These are phyloP conservation scores for Ceratocystis lukuohia DNA, from an alignment of 2,329 filamentous ascomycete species.

Conservation along the genomic window DNA sequence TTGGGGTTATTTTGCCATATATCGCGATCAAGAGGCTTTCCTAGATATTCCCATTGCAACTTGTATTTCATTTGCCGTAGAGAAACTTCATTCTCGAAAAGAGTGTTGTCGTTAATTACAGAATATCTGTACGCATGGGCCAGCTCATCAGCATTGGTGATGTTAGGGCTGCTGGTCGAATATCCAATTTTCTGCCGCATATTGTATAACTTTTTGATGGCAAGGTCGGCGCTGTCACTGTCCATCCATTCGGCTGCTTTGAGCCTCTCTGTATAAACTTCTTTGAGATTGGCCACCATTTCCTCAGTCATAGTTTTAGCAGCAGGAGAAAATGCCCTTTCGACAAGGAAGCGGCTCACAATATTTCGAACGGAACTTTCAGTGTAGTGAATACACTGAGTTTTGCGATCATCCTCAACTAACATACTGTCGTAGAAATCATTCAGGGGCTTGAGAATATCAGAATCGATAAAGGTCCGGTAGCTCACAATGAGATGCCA, in stretches of 20 bases:
- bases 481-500: slow-evolving; percentile 49
- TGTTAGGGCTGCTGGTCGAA: slow-evolving; percentile 47
- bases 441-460: slow-evolving; percentile 44
- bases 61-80: slow-evolving; percentile 36
- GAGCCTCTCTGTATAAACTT: slow-evolving; percentile 48
- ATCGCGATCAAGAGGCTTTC: slow-evolving; percentile 46
- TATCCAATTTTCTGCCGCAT: slow-evolving; percentile 58
- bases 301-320: slow-evolving; percentile 54
- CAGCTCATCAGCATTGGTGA: slow-evolving; percentile 43
- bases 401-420: slow-evolving; percentile 51
- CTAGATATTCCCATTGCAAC: slow-evolving; percentile 43
- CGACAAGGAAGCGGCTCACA: slow-evolving; percentile 56
- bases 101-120: slow-evolving; percentile 36
- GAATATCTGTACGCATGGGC: slow-evolving; percentile 43
- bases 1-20: slow-evolving; percentile 48
- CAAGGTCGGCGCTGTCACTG: slow-evolving; percentile 42
- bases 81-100: slow-evolving; percentile 45
- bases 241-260: slow-evolving; percentile 51
- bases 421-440: slow-evolving; percentile 46
- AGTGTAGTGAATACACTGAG: slow-evolving; percentile 46
- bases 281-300: slow-evolving; percentile 58
- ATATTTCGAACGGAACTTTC: slow-evolving; percentile 52
- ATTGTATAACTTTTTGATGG: slow-evolving; percentile 51
- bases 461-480: slow-evolving; percentile 41
- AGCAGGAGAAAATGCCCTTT: slow-evolving; percentile 52